phyloP scores from a whole-genome alignment of 2,329 filamentous ascomycete genomes.

The Ascochyta viciae-villosae region DNA sequence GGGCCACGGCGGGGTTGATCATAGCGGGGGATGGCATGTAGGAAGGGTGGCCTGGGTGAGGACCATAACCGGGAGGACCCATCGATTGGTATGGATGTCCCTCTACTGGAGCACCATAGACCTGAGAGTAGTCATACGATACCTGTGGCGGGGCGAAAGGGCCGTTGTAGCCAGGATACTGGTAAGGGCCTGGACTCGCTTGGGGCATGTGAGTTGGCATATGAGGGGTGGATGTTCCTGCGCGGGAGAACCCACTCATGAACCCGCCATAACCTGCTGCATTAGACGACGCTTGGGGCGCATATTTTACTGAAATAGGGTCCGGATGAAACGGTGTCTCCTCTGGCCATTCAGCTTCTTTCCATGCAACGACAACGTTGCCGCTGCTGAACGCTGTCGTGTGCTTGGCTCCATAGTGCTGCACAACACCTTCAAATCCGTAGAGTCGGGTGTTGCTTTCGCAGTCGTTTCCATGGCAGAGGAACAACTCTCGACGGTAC shows the following conservation, averaged over 20 bases:
- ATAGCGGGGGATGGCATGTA: slow-evolving; percentile 45
- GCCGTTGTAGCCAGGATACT: slow-evolving; percentile 44
- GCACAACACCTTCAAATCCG: slow-evolving; percentile 78
- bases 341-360: slow-evolving; percentile 77
- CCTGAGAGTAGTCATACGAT: slow-evolving; percentile 38
- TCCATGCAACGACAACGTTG: slow-evolving; percentile 78
- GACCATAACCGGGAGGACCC: slow-evolving; percentile 39
- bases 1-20: slow-evolving; percentile 37
- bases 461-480: slow-evolving; percentile 70
- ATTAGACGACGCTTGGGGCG: slow-evolving; percentile 41
- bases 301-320: slow-evolving; percentile 55
- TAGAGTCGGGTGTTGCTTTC: slow-evolving; percentile 71
- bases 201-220: slow-evolving; percentile 45
- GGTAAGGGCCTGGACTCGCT: slow-evolving; percentile 47
- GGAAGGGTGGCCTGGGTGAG: slow-evolving; percentile 29
- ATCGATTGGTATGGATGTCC: slow-evolving; percentile 41
- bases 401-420: slow-evolving; percentile 85
- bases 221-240: slow-evolving; percentile 47
- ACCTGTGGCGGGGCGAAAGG: slow-evolving; percentile 48
- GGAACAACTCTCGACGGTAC: slow-evolving; percentile 74
- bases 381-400: slow-evolving; percentile 73
- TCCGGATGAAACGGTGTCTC: slow-evolving; percentile 74
- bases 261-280: slow-evolving; percentile 38
- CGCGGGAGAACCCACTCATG: slow-evolving; percentile 48
- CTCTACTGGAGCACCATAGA: slow-evolving; percentile 40